These are phyloP conservation scores for Xylariaceae sp. DNA, from an alignment of 2,329 filamentous ascomycete species.

Conservation along the genomic window DNA sequence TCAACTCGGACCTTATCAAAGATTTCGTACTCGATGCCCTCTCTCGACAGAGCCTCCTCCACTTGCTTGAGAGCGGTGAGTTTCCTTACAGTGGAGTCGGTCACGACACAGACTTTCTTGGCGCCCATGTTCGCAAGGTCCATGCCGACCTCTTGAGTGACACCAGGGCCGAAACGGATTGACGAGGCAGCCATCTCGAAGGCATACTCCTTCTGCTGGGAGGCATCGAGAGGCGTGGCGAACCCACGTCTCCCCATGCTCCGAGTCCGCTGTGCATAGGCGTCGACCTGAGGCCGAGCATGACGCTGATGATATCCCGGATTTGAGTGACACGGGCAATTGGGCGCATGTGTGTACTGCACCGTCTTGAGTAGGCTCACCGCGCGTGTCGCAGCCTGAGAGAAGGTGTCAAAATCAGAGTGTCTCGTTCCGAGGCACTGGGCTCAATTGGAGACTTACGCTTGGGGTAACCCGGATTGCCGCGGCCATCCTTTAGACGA, in stretches of 20 bases:
- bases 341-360: conserved; percentile 82
- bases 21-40: conserved; percentile 78
- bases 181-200: conserved; percentile 98
- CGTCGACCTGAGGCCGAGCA: conserved; percentile 49
- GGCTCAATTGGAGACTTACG: conserved; percentile 27
- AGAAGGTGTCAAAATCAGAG: conserved; percentile 4
- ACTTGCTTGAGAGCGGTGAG: conserved; percentile 89
- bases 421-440: not conserved
- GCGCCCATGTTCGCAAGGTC: conserved; percentile 90
- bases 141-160: conserved; percentile 96
- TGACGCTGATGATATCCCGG: conserved; percentile 72
- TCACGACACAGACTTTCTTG: conserved; percentile 87
- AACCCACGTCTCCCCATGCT: conserved; percentile 46
- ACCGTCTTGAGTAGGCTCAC: conserved; percentile 79
- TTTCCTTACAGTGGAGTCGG: conserved; percentile 76
- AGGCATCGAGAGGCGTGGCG: conserved; percentile 73
- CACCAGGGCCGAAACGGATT: conserved; percentile 90
- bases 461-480: conserved; percentile 35
- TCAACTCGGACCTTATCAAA: conserved; percentile 81
- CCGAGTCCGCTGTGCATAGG: conserved; percentile 42
- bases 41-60: conserved; percentile 71
- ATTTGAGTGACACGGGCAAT: conserved; percentile 90
- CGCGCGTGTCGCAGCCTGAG: conserved; percentile 62
- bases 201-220: conserved; percentile 87
- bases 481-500: conserved; percentile 27